Base-by-base conservation (phyloP, 306 rosid genomes). In the Arachis hypogaea region DNA sequence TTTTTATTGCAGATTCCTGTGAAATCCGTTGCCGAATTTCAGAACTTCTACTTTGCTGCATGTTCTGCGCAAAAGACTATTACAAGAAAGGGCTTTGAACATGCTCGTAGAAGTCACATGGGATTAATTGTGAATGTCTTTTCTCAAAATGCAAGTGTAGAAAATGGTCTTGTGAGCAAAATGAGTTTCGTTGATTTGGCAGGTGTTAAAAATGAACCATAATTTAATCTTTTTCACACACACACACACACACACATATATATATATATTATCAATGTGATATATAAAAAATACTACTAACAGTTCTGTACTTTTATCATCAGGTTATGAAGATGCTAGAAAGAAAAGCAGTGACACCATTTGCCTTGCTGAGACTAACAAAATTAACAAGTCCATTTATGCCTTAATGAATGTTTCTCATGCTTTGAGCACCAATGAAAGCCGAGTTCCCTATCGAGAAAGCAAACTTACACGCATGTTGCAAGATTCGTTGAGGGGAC, bases 111-210 rank as follows among this genome's bases (percentile, higher is more conserved):
- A 57, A 58, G 85, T 75, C 99, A 94, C 77, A 72, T 73, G 84
- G 99, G 99, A 65, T 83, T 94, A 78, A 84, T 83, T 44, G 77
- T 94, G 42, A 73, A 88, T 77, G 78, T 89, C 66, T 62, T 86
- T 60, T 77, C 91, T 30, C 75, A 30, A 2, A 69, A 51, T 75
- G 84, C 63, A 63, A 68, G 59, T 5, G 3, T 38, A 5, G 82
- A 84, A 43, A 29, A 68, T 40, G 70, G 66, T 74, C 68, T 16
- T 70, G 77, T 73, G 65, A 82, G 87, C 82, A 91, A 88, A 88
- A 78, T 94, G 84, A 91, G 86, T 81, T 91, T 94, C 42, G 94
- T 94, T 50, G 97, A 94, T 67, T 65, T 89, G 81, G 95, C 98
- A 82, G 97, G 98, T 94, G 3, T 63, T 60, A 80, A 52, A 69